Percentiles rank a stretch among this genome's conserved stretches.
Conservation (phyloP, 805 yeast genomes). For the Candida orba region DNA sequence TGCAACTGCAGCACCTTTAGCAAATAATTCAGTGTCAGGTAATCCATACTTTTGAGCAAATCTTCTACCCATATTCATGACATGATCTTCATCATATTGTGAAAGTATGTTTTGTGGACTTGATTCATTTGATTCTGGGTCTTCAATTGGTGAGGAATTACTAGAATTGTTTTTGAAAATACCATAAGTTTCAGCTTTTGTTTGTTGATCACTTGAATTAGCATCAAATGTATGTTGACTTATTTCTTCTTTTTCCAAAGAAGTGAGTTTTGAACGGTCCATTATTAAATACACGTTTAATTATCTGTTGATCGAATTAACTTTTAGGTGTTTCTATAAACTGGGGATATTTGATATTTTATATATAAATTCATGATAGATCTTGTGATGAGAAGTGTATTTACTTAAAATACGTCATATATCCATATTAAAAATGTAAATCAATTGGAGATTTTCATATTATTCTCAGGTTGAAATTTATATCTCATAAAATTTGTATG, state of each 20-base stretch:
- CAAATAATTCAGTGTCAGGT: conserved; percentile 44
- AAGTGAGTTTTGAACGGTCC: background rate
- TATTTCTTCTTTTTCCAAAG: background rate
- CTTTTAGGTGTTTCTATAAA: no score
- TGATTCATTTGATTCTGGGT: conserved; percentile 1
- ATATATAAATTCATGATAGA: background rate
- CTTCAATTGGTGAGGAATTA: background rate
- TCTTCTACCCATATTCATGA: conserved; percentile 61
- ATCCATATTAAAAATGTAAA: background rate
- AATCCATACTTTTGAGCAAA: conserved; percentile 51
- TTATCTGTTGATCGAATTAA: no score
- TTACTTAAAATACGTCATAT: no score
- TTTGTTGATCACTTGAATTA: no score
- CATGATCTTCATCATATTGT: conserved; percentile 55
- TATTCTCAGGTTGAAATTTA: no score
- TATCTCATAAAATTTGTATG: no score
- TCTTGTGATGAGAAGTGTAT: background rate
- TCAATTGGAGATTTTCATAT: background rate
- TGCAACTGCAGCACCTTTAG: conserved; percentile 61
- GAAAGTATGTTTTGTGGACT: conserved; percentile 36
- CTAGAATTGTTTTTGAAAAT: background rate
- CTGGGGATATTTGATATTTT: no score
- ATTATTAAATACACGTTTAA: background rate
- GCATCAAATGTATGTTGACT: background rate
- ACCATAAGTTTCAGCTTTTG: background rate